phyloP scores from a whole-genome alignment of 345 rosid genomes.

The Moringa oleifera region DNA sequence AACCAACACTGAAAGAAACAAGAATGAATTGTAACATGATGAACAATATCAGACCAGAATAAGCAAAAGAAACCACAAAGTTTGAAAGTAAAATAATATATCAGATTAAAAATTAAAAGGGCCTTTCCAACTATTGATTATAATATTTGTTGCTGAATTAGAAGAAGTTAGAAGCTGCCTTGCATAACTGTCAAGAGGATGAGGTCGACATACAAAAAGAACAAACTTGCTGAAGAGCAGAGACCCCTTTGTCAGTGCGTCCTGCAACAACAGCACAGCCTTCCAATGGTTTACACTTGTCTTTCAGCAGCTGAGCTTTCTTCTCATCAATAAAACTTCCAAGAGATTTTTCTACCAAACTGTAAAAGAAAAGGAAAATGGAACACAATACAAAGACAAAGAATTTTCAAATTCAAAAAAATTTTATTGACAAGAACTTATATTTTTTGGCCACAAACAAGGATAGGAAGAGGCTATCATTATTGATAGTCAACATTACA shows the following conservation, averaged over 20 bases:
- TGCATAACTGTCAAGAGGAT: conserved; percentile 3
- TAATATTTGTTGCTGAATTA: neutral
- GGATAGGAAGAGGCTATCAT: too few species aligned
- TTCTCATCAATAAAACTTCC: conserved; percentile 84
- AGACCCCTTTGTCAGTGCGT: conserved; percentile 96
- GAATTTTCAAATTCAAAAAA: neutral
- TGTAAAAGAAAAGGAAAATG: conserved; percentile 17
- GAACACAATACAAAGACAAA: neutral
- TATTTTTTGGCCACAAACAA: too few species aligned
- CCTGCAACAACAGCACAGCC: conserved; percentile 86
- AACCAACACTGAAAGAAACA: too few species aligned
- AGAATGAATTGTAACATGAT: too few species aligned
- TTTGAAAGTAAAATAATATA: too few species aligned
- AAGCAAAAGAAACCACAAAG: too few species aligned
- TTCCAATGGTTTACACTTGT: conserved; percentile 70
- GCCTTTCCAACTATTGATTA: neutral
- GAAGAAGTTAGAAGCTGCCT: neutral
- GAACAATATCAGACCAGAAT: too few species aligned
- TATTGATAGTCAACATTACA: too few species aligned
- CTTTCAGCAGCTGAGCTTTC: conserved; percentile 74
- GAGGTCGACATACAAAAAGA: conserved; percentile 70
- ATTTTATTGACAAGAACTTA: too few species aligned
- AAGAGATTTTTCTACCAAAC: conserved; percentile 72
- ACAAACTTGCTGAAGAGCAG: conserved; percentile 93
- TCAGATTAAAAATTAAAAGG: neutral